These are phyloP conservation scores for Phaeosphaeria sp. DNA, from an alignment of 2,329 filamentous ascomycete species.

Conservation along the genomic window DNA sequence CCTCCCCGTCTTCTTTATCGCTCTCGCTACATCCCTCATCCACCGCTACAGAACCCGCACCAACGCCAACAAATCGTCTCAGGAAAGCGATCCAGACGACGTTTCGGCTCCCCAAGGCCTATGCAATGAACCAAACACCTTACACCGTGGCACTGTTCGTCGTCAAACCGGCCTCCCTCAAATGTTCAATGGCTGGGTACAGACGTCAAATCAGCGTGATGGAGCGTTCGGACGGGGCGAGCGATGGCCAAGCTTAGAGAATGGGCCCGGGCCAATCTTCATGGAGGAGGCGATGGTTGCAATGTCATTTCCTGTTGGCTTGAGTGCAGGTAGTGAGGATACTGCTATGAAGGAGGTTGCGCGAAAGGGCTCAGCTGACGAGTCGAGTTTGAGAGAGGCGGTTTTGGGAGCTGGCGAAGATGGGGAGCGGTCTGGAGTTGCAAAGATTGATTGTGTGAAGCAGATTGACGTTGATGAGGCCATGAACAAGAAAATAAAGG, in stretches of 20 bases:
- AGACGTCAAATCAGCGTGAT: not conserved
- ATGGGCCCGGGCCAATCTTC: not conserved
- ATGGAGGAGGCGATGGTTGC: not conserved
- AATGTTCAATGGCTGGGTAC: conserved; percentile 5
- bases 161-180: conserved; percentile 3
- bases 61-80: not conserved
- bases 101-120: not conserved
- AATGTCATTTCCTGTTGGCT: not conserved
- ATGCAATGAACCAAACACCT: not conserved
- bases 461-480: not conserved
- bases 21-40: not conserved
- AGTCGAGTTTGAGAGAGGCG: conserved; percentile 8
- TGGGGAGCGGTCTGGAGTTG: too few relatives aligned
- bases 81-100: not conserved
- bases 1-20: not conserved
- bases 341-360: not conserved
- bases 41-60: not conserved
- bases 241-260: not conserved
- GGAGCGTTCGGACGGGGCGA: not conserved
- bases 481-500: not conserved
- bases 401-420: conserved; percentile 3
- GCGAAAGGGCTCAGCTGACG: not conserved
- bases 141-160: not conserved
- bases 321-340: not conserved
- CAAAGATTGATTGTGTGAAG: too few relatives aligned